A percentile compares a stretch with the other conserved stretches of the same genome.
Conservation (phyloP, 768 basidiomycete species). For the Hygrocybe punicea region DNA sequence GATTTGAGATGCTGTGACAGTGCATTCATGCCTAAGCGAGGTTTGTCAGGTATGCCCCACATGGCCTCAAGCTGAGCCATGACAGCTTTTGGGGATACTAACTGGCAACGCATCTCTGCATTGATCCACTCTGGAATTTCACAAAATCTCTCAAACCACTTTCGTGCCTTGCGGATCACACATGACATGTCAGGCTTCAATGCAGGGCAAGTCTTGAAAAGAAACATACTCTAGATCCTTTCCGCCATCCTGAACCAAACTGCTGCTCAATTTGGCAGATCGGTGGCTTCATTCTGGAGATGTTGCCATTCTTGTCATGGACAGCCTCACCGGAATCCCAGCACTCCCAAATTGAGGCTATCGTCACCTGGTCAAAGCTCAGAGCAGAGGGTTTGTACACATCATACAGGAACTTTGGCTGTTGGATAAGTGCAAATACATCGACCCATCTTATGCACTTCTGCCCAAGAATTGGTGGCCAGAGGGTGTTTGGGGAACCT, state of each 20-base stretch:
- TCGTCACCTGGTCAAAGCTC: no score
- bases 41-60: not conserved
- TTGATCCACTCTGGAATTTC: conserved; percentile 13
- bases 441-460: not conserved
- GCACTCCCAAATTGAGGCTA: no score
- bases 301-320: no score
- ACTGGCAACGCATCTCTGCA: not conserved
- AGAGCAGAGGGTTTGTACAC: conserved; percentile 1
- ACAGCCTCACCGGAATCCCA: no score
- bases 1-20: not conserved
- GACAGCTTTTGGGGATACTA: not conserved
- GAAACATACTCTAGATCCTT: not conserved
- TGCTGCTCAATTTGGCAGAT: conserved; percentile 5
- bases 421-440: not conserved
- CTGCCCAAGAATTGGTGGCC: not conserved
- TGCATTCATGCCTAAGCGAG: not conserved
- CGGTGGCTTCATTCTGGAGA: not conserved
- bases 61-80: not conserved
- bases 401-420: conserved; percentile 1
- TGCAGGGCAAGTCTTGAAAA: not conserved
- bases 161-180: conserved; percentile 2
- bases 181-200: not conserved
- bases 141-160: conserved; percentile 7
- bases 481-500: not conserved
- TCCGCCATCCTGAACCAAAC: conserved; percentile 6